These are phyloP conservation scores for Paraurostyla sp. DNA, from an alignment of 73 alveolate genomes.

Conservation along the genomic window DNA sequence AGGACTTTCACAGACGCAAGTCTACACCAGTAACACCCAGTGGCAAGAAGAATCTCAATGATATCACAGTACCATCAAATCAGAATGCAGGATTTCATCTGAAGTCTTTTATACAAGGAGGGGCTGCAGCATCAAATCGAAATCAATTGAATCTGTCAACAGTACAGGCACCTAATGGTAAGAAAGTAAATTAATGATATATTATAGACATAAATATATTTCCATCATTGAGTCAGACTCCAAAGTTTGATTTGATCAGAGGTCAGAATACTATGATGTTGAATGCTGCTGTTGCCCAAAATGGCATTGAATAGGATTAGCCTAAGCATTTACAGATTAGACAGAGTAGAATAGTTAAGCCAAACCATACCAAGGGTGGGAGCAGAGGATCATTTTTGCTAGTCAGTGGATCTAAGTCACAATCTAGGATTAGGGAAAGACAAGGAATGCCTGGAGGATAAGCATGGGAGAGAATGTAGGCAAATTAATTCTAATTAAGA, in stretches of 20 bases:
- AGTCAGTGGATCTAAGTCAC: not conserved
- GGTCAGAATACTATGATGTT: not conserved
- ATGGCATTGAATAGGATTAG: no score
- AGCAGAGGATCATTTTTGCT: not conserved
- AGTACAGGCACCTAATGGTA: conserved; percentile 13
- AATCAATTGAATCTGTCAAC: conserved; percentile 12
- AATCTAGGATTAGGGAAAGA: conserved; percentile 16
- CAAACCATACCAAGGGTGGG: not conserved
- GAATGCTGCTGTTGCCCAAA: not conserved
- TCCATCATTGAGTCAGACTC: conserved; percentile 33
- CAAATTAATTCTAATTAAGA: not conserved
- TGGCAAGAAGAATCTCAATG: no score
- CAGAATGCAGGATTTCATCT: no score
- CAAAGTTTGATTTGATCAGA: conserved; percentile 24
- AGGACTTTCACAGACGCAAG: no score
- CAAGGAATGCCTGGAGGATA: conserved; percentile 40
- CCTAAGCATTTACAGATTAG: not conserved
- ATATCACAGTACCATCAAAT: no score
- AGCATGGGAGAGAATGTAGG: conserved; percentile 24
- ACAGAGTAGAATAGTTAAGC: not conserved
- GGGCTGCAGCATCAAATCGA: no score
- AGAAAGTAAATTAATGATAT: not conserved
- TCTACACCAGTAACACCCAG: no score
- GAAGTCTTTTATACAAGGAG: no score
- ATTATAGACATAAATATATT: not conserved